Base-by-base conservation (phyloP, 2,329 filamentous ascomycete genomes). In the Microdochium trichocladiopsis region DNA sequence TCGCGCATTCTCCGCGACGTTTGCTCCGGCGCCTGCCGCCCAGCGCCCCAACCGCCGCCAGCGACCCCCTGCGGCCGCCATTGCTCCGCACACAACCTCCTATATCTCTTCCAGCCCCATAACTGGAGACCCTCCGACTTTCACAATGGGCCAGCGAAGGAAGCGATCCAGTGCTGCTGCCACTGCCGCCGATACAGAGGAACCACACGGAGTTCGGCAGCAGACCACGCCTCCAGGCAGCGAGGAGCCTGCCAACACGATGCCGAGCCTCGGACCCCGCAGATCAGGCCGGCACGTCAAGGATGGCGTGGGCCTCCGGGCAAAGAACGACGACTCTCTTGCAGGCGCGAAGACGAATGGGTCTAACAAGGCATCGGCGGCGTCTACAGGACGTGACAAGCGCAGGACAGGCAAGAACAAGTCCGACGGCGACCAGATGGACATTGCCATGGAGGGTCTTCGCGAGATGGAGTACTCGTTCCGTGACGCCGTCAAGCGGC, bases 401-500 rank as follows among this genome's bases (percentile, higher is more conserved):
- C 16, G 11, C 43, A 57, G 51, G 23, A 48, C n/a, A 41, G 48
- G 22, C 53, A 53, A 25, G 36, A 47, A 12, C 31, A 56, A n/a
- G 14, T 14, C 28, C 8, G 59, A 52, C 6, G 53, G 54, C 2
- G 60, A 67, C 10, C 64, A 62, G 2, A 66, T 76, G 5, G 61
- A 72, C 9, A 56, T 65, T 2, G 73, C 73, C 18, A 68, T 76
- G 54, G 67, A 69, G n/a, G 67, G 69, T n/a, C 64, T 80, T 24
- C 70, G 67, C 4, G 67, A 75, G 56, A 79, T 80, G 74, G 77
- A 80, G 47, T 63, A 70, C 16, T 65, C 66, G n/a, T 60, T 80
- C 2, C 69, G 71, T 25, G 66, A 63, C 4, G 69, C 68, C 5
- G 70, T 72, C 10, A 74, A 75, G 52, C 67, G 63, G 22, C 76